Percentiles rank a stretch among this genome's conserved stretches.
These are phyloP conservation scores for Coemansia sp. DNA, from an alignment of 192 early-diverging fungal species.

Conservation along the genomic window DNA sequence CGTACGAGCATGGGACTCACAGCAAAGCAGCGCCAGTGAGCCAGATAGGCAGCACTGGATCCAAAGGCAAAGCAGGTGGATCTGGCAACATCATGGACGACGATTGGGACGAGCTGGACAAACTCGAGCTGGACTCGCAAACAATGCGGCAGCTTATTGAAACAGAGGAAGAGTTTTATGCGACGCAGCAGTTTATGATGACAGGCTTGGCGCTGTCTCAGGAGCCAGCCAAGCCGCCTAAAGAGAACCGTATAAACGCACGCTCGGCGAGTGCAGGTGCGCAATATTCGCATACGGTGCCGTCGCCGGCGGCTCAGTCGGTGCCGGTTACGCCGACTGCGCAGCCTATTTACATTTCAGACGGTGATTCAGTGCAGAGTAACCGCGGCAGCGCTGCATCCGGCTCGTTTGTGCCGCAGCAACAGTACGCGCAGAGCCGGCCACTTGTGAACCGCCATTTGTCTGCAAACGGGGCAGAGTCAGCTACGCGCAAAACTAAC, in stretches of 20 bases:
- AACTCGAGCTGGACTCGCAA: slow-evolving; percentile 41
- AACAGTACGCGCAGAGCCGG: neutral
- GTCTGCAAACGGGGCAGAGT: slow-evolving; percentile 8
- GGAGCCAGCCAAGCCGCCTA: slow-evolving; percentile 26
- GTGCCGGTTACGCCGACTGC: slow-evolving; percentile 37
- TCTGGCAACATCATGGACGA: slow-evolving; percentile 16
- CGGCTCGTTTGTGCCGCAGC: slow-evolving; percentile 1
- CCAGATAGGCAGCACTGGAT: neutral
- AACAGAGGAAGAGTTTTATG: slow-evolving; percentile 43
- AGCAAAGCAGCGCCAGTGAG: neutral
- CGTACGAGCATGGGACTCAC: neutral
- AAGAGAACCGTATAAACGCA: neutral
- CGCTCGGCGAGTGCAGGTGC: slow-evolving; percentile 12
- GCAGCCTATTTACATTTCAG: slow-evolving; percentile 21
- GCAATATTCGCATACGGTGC: slow-evolving; percentile 14
- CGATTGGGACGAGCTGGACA: slow-evolving; percentile 29
- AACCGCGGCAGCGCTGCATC: neutral
- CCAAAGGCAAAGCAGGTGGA: slow-evolving; percentile 1
- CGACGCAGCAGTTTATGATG: slow-evolving; percentile 37
- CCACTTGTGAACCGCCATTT: neutral
- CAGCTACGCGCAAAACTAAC: slow-evolving; percentile 20
- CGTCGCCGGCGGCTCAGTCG: slow-evolving; percentile 21
- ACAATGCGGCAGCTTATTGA: slow-evolving; percentile 45
- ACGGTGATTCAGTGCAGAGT: slow-evolving; percentile 16
- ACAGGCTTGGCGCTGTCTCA: slow-evolving; percentile 27